Evolutionary conservation across 306 rosid species (phyloP).

Genomic region (Abrus precatorius): DNA sequence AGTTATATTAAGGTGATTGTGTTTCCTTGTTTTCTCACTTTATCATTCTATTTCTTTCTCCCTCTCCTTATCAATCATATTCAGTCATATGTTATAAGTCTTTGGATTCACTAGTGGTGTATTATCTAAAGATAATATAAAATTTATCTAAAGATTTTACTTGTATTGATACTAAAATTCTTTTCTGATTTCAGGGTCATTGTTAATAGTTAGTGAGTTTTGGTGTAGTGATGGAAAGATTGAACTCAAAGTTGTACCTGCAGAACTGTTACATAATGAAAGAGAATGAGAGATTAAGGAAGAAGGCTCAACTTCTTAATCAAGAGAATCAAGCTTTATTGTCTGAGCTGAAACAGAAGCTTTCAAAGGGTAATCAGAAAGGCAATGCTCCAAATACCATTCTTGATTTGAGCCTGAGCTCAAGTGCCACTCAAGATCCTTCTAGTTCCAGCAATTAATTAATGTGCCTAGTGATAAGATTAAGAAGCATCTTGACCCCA

Average conservation of each 20-base stretch:
- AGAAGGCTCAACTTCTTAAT: slow-evolving; percentile 94
- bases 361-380: slow-evolving; percentile 68
- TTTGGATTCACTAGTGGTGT: neutral
- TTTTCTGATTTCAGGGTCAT: slow-evolving; percentile 51
- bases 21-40: slow-evolving; percentile 22
- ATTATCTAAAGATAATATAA: neutral
- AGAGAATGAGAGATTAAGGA: slow-evolving; percentile 94
- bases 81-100: neutral
- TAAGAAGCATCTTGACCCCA: slow-evolving; percentile 64
- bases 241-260: slow-evolving; percentile 93
- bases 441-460: slow-evolving; percentile 71
- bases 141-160: no score
- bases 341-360: slow-evolving; percentile 91
- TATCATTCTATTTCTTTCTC: neutral
- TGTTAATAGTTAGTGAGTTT: neutral
- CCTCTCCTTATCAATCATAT: neutral
- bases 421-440: slow-evolving; percentile 64
- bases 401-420: slow-evolving; percentile 76
- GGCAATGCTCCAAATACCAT: slow-evolving; percentile 57
- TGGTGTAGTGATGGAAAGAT: slow-evolving; percentile 72
- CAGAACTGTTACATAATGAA: slow-evolving; percentile 97
- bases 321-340: slow-evolving; percentile 94
- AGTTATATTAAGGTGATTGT: slow-evolving; percentile 29
- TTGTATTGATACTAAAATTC: neutral
- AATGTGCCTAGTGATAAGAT: slow-evolving; percentile 18